These are phyloP conservation scores for Malassezia obtusa DNA, from an alignment of 1,284 basidiomycete genomes.

Conservation along the genomic window DNA sequence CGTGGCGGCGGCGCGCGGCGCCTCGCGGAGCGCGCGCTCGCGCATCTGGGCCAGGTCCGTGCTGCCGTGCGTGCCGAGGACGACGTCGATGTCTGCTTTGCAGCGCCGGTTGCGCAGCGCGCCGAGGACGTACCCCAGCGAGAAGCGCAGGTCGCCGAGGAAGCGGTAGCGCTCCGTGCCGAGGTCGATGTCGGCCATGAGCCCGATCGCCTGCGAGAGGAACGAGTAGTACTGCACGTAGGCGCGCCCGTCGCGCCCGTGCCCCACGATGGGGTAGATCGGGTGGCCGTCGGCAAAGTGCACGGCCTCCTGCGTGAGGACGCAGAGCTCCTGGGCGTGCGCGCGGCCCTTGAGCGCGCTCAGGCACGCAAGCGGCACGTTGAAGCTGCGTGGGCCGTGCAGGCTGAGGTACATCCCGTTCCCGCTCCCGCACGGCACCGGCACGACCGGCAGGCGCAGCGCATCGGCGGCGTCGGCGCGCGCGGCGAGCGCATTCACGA, in stretches of 20 bases:
- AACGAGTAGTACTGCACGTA: slow-evolving; percentile 61
- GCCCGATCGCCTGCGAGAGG: slow-evolving; percentile 74
- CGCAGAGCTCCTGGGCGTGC: slow-evolving; percentile 72
- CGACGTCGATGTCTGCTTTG: slow-evolving; percentile 35
- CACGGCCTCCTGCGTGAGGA: slow-evolving; percentile 58
- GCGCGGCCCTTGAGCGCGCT: slow-evolving; percentile 72
- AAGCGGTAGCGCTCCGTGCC: slow-evolving; percentile 78
- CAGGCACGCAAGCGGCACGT: slow-evolving; percentile 56
- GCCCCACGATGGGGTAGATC: slow-evolving; percentile 8
- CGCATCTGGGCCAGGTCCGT: slow-evolving; percentile 34
- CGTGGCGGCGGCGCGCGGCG: slow-evolving; percentile 20
- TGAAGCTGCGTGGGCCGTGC: slow-evolving; percentile 48
- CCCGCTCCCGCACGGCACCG: slow-evolving; percentile 77
- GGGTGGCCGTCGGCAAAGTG: slow-evolving; percentile 10
- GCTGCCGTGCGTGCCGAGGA: slow-evolving; percentile 25
- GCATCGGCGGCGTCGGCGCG: slow-evolving; percentile 63
- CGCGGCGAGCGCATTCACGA: slow-evolving; percentile 79
- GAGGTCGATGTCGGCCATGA: slow-evolving; percentile 71
- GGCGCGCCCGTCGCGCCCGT: slow-evolving; percentile 12
- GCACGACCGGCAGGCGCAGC: slow-evolving; percentile 65
- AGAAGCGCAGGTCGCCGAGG: slow-evolving; percentile 85
- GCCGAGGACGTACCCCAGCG: slow-evolving; percentile 64
- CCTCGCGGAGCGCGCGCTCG: slow-evolving; percentile 25
- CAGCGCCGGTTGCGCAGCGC: slow-evolving; percentile 33
- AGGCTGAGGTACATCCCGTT: slow-evolving; percentile 71